Evolutionary conservation across 345 rosid species (phyloP).

Genomic region (Rhodamnia argentea): DNA sequence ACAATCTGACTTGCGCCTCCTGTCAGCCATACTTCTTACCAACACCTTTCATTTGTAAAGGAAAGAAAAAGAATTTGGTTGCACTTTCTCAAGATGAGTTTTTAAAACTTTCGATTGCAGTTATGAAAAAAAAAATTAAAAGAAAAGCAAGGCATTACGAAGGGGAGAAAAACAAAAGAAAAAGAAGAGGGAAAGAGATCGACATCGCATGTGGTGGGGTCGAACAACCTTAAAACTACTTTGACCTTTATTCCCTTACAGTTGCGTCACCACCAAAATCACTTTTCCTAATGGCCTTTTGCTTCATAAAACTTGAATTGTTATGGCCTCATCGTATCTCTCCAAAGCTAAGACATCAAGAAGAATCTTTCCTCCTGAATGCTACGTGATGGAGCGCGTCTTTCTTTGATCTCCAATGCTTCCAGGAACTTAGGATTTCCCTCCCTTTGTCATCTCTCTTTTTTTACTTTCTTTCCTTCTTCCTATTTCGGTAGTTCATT

Average conservation of each 20-base stretch:
- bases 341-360: not conserved
- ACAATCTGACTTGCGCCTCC: too few species aligned
- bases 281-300: not conserved
- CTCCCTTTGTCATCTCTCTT: not conserved
- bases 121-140: too few species aligned
- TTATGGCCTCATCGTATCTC: not conserved
- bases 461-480: not conserved
- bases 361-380: constrained; percentile 6
- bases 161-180: not conserved
- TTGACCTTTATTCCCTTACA: not conserved
- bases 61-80: too few species aligned
- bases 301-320: not conserved
- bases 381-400: constrained; percentile 12
- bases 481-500: not conserved
- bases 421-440: not conserved
- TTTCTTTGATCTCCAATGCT: not conserved
- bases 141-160: too few species aligned
- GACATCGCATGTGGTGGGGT: constrained; percentile 25
- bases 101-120: too few species aligned
- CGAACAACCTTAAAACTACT: constrained; percentile 6
- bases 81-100: too few species aligned
- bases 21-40: too few species aligned
- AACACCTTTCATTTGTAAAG: too few species aligned
- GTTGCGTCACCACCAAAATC: not conserved
- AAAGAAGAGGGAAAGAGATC: not conserved